These are phyloP conservation scores for Stentor roeselii DNA, from an alignment of 73 alveolate species.

Conservation along the genomic window DNA sequence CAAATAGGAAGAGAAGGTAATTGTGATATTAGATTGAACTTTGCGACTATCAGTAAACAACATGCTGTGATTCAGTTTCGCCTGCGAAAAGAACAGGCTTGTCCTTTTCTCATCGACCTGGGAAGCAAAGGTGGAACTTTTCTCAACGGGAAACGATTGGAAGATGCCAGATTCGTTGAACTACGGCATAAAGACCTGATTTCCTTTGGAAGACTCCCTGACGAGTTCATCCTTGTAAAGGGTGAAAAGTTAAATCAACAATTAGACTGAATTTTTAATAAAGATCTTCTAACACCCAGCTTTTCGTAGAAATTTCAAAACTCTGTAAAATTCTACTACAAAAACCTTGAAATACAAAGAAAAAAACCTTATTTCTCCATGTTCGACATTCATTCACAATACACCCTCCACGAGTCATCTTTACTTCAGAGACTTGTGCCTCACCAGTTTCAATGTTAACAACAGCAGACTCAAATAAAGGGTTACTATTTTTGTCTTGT, in stretches of 20 bases:
- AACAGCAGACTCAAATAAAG: neutral
- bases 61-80: slow-evolving; percentile 26
- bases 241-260: neutral
- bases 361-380: slow-evolving; percentile 1
- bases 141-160: neutral
- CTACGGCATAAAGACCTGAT: neutral
- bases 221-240: neutral
- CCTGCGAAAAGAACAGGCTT: neutral
- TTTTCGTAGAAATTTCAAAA: neutral
- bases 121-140: neutral
- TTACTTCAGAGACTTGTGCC: neutral
- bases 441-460: neutral
- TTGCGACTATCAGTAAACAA: neutral
- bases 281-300: neutral
- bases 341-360: neutral
- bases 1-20: slow-evolving; percentile 2
- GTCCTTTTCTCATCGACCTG: neutral
- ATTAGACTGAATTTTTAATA: no score
- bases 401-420: neutral
- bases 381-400: neutral
- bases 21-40: neutral
- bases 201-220: neutral
- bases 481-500: slow-evolving; percentile 1
- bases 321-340: neutral
- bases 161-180: neutral